Evolutionary conservation across 2,329 filamentous ascomycete species (phyloP), one percentile per base, ranked within the genome.

Genomic region (Fusarium sp.): DNA sequence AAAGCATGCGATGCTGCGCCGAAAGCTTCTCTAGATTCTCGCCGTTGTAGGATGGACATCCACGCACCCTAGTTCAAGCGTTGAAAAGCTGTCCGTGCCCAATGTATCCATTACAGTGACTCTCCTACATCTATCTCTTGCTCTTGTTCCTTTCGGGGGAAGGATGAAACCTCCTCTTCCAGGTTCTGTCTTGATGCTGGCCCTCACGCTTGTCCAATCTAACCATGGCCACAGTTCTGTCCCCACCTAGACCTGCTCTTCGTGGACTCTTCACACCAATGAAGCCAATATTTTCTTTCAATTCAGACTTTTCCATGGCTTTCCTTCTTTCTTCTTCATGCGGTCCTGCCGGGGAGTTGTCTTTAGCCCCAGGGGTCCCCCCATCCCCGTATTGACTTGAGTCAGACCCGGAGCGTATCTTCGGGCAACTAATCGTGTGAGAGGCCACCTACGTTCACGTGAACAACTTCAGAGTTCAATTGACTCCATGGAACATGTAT

Each of bases 51-150:
- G 16, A 48, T 27, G 6, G 2, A 11, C 43, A 18, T 48, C 25
- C 23, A 48, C 23, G 5, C 43, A 27, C 8, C 43, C 2, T 2
- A 10, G 43, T 7, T 14, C 23, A 48, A 16, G 8, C 8, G 23
- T 16, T 16, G 5, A 48, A 14, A 48, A 18, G 23, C 6, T 11
- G 6, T 3, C 2, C 9, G 1, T 50, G 3, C 3, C 9, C 23
- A 27, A 11, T 6, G 2, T 18, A 11, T 10, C 6, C 25, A 4
- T 27, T 18, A 11, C 16, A 18, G 5, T 50, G 6, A 4, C 9
- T 18, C 25, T 11, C 23, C 14, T 18, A 6, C 5, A 0, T 50
- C 0, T 1, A 18, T 27, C 18, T 0, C 9, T 2, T 50, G 2
- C 25, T 50, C 0, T 27, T 2, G 1, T 18, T 50, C 3, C 5